Conservation (phyloP, 345 rosid genomes). For the Pugionium dolabratum region DNA sequence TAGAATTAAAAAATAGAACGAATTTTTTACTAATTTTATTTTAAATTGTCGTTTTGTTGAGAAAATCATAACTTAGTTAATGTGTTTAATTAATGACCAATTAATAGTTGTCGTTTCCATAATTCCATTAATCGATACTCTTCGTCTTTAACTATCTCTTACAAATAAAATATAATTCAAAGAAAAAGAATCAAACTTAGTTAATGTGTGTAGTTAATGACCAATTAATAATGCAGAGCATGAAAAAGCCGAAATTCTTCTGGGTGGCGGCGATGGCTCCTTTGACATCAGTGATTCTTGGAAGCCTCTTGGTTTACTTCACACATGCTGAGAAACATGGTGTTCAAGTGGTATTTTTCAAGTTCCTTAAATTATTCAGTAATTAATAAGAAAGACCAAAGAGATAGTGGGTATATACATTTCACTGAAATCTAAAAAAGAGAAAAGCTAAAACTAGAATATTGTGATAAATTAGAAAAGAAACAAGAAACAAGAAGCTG, state of each 20-base stretch:
- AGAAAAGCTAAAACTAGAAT: slow-evolving; percentile 10
- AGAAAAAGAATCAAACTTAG: too few relatives aligned
- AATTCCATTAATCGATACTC: too few relatives aligned
- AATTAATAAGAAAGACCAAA: background rate
- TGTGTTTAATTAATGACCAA: background rate
- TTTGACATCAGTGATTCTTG: slow-evolving; percentile 76
- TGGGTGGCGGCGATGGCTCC: slow-evolving; percentile 97
- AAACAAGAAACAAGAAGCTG: slow-evolving; percentile 32
- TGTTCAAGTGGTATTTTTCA: slow-evolving; percentile 71
- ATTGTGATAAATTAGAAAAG: slow-evolving; percentile 21
- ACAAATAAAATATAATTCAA: too few relatives aligned
- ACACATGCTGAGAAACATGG: slow-evolving; percentile 95
- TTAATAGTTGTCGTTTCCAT: background rate
- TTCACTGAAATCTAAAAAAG: slow-evolving; percentile 1
- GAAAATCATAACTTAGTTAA: too few relatives aligned
- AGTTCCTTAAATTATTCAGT: background rate
- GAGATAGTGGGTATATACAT: background rate
- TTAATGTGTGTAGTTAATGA: background rate
- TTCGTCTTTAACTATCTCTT: too few relatives aligned
- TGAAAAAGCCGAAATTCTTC: slow-evolving; percentile 64
- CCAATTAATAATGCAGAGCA: slow-evolving; percentile 55
- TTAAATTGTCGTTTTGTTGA: too few relatives aligned
- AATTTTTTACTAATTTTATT: too few relatives aligned
- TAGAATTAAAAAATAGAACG: too few relatives aligned
- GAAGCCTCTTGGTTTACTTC: slow-evolving; percentile 79